A percentile compares a stretch with the other conserved stretches of the same genome.
phyloP scores from a whole-genome alignment of 306 rosid species.

The Medicago ruthenica region DNA sequence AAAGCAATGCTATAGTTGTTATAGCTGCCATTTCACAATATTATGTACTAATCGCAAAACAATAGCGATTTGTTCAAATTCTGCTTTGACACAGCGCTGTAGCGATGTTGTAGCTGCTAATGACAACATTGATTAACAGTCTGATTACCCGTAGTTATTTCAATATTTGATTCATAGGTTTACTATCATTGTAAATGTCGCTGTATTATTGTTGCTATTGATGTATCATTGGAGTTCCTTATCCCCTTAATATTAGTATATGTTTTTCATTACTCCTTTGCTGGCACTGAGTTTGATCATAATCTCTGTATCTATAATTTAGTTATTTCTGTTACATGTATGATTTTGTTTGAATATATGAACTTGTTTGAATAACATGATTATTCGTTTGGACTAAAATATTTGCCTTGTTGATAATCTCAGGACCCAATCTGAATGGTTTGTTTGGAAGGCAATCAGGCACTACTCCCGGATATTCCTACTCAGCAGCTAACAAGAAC shows the following conservation, averaged over 20 bases:
- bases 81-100: no score
- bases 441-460: slow-evolving; percentile 96
- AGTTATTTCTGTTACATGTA: not conserved
- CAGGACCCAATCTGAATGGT: slow-evolving; percentile 93
- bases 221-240: not conserved
- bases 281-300: not conserved
- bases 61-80: no score
- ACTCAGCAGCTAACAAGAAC: slow-evolving; percentile 89
- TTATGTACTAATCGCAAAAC: no score
- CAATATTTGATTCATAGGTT: not conserved
- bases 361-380: not conserved
- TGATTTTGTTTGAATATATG: not conserved
- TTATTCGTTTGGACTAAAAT: not conserved
- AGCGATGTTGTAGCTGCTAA: no score
- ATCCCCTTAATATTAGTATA: not conserved
- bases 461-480: slow-evolving; percentile 86
- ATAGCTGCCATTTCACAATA: no score
- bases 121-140: not conserved
- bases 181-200: not conserved
- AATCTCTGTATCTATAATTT: not conserved
- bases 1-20: no score
- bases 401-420: slow-evolving; percentile 13
- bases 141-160: not conserved
- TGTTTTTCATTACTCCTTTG: not conserved
- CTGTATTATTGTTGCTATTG: not conserved